Evolutionary conservation across 805 yeast genomes (phyloP).

Genomic region (Starmerella riodocensis): DNA sequence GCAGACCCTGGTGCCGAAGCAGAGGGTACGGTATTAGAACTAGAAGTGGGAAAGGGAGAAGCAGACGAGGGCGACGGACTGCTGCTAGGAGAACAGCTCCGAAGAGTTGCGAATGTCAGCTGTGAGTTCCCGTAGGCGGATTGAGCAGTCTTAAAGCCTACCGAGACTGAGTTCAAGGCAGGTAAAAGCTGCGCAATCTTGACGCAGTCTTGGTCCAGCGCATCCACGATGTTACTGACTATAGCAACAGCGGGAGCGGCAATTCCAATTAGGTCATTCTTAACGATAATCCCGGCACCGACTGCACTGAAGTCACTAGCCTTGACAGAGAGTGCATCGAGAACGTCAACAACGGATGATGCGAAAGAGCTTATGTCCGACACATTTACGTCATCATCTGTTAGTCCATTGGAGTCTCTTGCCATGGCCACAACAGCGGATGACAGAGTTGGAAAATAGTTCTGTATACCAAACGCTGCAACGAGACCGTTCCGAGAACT

Average conservation of each 20-base stretch:
- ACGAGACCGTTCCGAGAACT: conserved; percentile 18
- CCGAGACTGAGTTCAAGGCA: conserved; percentile 10
- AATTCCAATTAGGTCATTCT: conserved; percentile 19
- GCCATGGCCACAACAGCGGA: conserved; percentile 16
- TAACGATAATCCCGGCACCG: conserved; percentile 21
- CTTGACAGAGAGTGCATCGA: conserved; percentile 20
- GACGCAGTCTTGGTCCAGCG: conserved; percentile 14
- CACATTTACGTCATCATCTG: conserved; percentile 11
- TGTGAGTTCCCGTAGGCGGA: conserved; percentile 7
- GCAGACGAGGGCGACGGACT: no score
- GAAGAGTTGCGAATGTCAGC: neutral
- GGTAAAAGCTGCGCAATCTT: conserved; percentile 12
- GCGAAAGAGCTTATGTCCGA: conserved; percentile 8
- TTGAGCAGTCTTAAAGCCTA: conserved; percentile 14
- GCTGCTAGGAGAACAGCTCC: no score
- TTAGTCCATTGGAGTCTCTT: conserved; percentile 4
- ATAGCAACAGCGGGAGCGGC: conserved; percentile 19
- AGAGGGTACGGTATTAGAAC: no score
- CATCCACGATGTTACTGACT: conserved; percentile 15
- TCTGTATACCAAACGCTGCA: conserved; percentile 25
- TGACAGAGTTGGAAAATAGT: conserved; percentile 17
- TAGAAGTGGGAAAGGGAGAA: no score
- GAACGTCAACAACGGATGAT: conserved; percentile 14
- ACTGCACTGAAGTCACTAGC: conserved; percentile 21
- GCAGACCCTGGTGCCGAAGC: no score